phyloP scores from a whole-genome alignment of 2,329 filamentous ascomycete species.

The Trichoderma breve region DNA sequence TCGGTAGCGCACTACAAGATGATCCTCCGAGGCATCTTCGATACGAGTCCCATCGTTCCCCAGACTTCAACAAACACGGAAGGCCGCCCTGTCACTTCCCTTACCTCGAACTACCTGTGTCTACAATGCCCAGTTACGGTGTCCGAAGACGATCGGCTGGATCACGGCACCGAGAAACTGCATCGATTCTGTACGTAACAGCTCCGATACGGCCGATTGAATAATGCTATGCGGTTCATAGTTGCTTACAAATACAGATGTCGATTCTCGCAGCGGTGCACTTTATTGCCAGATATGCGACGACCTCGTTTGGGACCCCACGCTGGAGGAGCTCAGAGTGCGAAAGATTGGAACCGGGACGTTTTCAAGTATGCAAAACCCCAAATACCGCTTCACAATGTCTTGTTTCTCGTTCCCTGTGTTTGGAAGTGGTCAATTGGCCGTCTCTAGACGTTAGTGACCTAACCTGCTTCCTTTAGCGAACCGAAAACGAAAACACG shows the following conservation, averaged over 20 bases:
- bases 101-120: slow-evolving; percentile 69
- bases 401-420: not conserved
- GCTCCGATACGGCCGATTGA: not conserved
- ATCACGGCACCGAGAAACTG: slow-evolving; percentile 66
- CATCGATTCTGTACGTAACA: slow-evolving; percentile 67
- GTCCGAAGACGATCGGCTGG: slow-evolving; percentile 61
- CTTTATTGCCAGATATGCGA: slow-evolving; percentile 80
- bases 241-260: slow-evolving; percentile 52
- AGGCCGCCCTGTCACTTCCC: slow-evolving; percentile 55
- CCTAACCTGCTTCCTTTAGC: slow-evolving; percentile 14
- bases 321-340: slow-evolving; percentile 71
- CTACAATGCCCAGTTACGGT: slow-evolving; percentile 70
- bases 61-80: slow-evolving; percentile 63
- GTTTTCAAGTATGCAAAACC: slow-evolving; percentile 54
- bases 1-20: slow-evolving; percentile 71
- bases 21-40: slow-evolving; percentile 68
- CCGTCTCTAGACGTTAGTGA: not conserved
- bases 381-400: not conserved
- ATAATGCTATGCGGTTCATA: not conserved
- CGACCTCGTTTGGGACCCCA: slow-evolving; percentile 80
- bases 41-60: slow-evolving; percentile 61
- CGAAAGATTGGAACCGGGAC: slow-evolving; percentile 66
- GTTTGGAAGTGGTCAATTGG: not conserved
- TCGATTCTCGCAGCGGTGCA: slow-evolving; percentile 72
- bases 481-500: slow-evolving; percentile 73